Conservation (phyloP, 73 alveolate species). For the Stentor roeselii region DNA sequence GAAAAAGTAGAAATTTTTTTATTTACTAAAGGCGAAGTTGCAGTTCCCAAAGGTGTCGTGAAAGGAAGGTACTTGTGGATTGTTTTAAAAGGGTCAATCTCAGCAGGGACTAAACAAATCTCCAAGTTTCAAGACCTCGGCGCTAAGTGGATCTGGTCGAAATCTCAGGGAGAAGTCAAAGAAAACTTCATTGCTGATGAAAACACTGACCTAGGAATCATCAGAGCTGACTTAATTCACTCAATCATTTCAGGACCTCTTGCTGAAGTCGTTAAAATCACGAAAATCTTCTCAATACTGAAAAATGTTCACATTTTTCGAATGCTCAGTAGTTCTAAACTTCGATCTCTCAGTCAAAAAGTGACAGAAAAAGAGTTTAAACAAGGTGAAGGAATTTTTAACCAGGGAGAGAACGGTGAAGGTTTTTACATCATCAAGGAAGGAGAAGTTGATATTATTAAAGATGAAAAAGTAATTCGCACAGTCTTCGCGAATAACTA, state of each 20-base stretch:
- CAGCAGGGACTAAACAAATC: too few relatives aligned
- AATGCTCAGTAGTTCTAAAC: neutral
- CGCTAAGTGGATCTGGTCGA: too few relatives aligned
- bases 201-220: too few relatives aligned
- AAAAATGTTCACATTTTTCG: neutral
- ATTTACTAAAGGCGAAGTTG: neutral
- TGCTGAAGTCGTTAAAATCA: too few relatives aligned
- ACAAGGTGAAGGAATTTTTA: neutral
- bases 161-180: too few relatives aligned
- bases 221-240: too few relatives aligned
- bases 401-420: constrained; percentile 1
- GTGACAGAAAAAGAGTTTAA: neutral
- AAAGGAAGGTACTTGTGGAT: neutral
- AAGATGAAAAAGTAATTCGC: neutral
- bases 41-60: neutral
- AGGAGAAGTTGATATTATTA: neutral
- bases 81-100: neutral
- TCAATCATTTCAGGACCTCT: too few relatives aligned
- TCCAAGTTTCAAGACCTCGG: too few relatives aligned
- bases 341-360: neutral
- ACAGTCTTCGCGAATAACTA: neutral
- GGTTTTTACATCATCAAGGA: neutral
- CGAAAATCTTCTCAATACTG: neutral
- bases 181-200: too few relatives aligned
- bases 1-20: neutral